Base-by-base conservation (phyloP, 495 filamentous ascomycete species). In the Penicillium canescens region DNA sequence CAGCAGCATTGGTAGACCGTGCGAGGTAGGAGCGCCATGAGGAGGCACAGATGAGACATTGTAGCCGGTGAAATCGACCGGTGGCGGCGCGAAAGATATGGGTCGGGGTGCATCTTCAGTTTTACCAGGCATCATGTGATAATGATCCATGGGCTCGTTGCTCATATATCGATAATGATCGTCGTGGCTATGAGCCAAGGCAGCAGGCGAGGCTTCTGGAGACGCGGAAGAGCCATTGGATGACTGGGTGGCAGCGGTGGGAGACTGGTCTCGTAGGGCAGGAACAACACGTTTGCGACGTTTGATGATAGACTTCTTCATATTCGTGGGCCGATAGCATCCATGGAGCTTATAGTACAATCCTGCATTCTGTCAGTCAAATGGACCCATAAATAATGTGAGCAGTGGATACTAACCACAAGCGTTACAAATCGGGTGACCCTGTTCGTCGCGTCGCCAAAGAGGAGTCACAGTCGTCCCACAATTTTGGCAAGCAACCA, bases 231-330 rank as follows among this genome's bases (percentile, higher is more conserved):
- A 76, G 10, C 71, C 73, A 37, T 73, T 70, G 4, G 74, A 76
- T 6, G 74, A 77, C n/a, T 75, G 72, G 14, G 73, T 74, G 13
- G 68, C 62, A 12, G 57, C 71, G 12, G 75, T 73, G 36, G 73
- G 69, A 38, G 74, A 75, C 36, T 76, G 67, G 51, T 83, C 86
- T 55, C 86, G 81, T 40, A 81, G 70, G 14, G 89, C 91, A 16
- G 94, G 93, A 38, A 98, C 91, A 13, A 98, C 92, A 16, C 94
- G 87, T 75, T 98, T 98, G 53, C 94, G 86, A 38, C 94, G 84
- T 72, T 98, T 98, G 68, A 98, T 98, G 46, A 94, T 85, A 0
- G 88, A 87, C 72, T 96, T 98, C 71, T 98, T 98, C 95, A 98
- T 98, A 1, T 88, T 88, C 11, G 91, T 88, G 6, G 94, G 94